Base-by-base conservation (phyloP, 495 filamentous ascomycete species). In the Trichoderma reesei region DNA sequence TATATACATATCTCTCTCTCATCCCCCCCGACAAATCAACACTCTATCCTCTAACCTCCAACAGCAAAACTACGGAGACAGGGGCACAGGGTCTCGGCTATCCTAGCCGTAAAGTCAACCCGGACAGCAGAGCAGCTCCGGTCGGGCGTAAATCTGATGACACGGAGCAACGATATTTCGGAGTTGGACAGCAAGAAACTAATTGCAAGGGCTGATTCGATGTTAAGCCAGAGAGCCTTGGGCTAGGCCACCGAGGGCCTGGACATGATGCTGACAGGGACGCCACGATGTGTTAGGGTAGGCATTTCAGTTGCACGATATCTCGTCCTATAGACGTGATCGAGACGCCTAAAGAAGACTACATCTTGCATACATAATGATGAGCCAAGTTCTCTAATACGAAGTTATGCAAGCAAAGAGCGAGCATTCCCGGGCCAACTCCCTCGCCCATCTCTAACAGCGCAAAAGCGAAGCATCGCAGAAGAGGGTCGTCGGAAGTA, bases 121-220 rank as follows among this genome's bases (percentile, higher is more conserved):
- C 38, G 11, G 11, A 39, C 11, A 26, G 26, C 26, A 26, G 26
- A 26, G 38, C 11, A 11, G 11, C 38, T 39, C 38, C 38, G 11
- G 6, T 39, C 38, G 38, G 38, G 26, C 26, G 26, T 26, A 26
- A 26, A 26, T 26, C 1, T 26, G 26, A 26, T 26, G 26, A 26
- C 26, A 26, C 26, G 26, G 1, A 44, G 41, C 41, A 44, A 44
- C 41, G n/a, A n/a, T 44, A 6, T 16, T 3, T n/a, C n/a, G 41
- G 41, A 44, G 41, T 16, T 44, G 14, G 41, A 16, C 13, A 48
- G 0, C n/a, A 18, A 18, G 18, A 6, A 1, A 8, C 13, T 14
- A 56, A 56, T 34, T 56, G 34, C 51, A 26, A 33, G 51, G 31
- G 51, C 26, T 56, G 51, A 56, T 56, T 56, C 26, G 51, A 20